Base-by-base conservation (phyloP, 768 basidiomycete genomes). In the Leccinum obscurum region DNA sequence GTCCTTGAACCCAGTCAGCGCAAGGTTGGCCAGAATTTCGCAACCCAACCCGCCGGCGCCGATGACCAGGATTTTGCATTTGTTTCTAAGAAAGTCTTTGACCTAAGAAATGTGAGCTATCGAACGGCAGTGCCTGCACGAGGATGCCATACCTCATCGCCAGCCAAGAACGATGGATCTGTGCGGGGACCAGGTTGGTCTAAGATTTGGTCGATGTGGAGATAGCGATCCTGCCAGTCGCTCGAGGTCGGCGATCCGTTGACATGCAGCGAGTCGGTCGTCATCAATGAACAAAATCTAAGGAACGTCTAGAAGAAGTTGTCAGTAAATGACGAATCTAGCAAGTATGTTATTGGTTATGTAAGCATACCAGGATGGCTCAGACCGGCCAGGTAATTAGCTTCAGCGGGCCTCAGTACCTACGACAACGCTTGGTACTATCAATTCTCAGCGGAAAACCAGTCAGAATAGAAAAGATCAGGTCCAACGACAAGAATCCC, bases 1-100 rank as follows among this genome's bases (percentile, higher is more conserved):
- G 70, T 98, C 92, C 76, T 90, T 92, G 86, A 98, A 99, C 26
- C 97, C 97, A 50, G 93, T 90, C 66, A 98, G 77, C 24, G 97
- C 96, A 54, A 99, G 84, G 76, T 98, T 97, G 61, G 95, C 92
- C 46, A 99, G 81, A 65, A 98, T 98, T 80, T 99, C 97, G 76
- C 91, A 99, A 11, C 97, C 97, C 46, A 99, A 80, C 58, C 97
- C 97, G 35, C 97, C 97, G 30, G 97, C 97, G 34, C 97, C 97
- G 68, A 99, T 98, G 64, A 98, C 96, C 48, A 98, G 85, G 66
- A 98, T 90, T 80, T 97, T 98, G 72, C 90, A 89, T 62, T 89
- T 78, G 51, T 85, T 82, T 55, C 94, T 77, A 17, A 99, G 80
- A 70, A 98, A 96, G 56, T 83, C 79, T 70, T 96, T 98, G 54